Percentiles rank a stretch among this genome's conserved stretches.
These are phyloP conservation scores for Linanthus parryae DNA, from an alignment of 148 eudicot species.

Conservation along the genomic window DNA sequence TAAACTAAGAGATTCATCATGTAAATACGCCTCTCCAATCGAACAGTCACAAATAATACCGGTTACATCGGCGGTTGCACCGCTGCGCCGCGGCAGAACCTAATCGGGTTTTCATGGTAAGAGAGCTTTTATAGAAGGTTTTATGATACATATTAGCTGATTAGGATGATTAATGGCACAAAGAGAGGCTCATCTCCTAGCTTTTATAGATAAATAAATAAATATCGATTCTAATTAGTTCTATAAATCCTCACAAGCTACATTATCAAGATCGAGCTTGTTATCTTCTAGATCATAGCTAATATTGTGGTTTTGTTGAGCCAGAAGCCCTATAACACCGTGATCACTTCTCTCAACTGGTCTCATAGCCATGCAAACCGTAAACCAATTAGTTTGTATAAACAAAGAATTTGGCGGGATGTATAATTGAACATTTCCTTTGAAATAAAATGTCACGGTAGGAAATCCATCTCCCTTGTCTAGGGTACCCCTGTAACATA, in stretches of 20 bases:
- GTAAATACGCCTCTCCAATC: no score
- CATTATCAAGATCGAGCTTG: not conserved
- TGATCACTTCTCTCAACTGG: not conserved
- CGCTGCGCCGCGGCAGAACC: no score
- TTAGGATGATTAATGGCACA: no score
- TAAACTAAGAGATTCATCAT: no score
- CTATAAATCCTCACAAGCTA: slow-evolving; percentile 1
- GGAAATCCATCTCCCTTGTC: not conserved
- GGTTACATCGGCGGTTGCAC: no score
- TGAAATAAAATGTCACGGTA: not conserved
- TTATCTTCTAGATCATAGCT: not conserved
- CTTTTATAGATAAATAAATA: no score
- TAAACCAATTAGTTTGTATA: not conserved
- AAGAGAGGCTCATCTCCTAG: no score
- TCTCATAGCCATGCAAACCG: not conserved
- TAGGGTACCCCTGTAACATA: not conserved
- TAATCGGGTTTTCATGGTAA: no score
- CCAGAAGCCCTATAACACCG: not conserved
- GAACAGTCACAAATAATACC: no score
- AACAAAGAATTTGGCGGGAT: not conserved
- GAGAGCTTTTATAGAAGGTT: no score
- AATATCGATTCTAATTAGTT: no score
- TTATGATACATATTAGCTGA: no score
- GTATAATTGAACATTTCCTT: not conserved
- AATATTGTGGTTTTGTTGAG: slow-evolving; percentile 6